Evolutionary conservation across 2,329 filamentous ascomycete genomes (phyloP).

Genomic region (Pseudogymnoascus sp.): DNA sequence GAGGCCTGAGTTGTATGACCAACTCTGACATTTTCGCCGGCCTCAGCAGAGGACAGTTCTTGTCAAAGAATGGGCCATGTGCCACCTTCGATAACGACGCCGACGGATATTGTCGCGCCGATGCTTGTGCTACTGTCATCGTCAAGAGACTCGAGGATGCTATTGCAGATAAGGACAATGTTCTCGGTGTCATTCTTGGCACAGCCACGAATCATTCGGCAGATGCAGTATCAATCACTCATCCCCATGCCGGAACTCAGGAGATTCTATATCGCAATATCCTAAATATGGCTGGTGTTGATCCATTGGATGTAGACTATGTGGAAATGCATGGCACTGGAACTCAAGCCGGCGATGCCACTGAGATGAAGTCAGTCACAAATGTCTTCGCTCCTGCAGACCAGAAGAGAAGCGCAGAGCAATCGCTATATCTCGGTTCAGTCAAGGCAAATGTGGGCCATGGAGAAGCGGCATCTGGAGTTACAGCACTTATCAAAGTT

Average conservation of each 20-base stretch:
- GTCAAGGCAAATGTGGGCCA: conserved; percentile 33
- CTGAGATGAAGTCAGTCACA: conserved; percentile 73
- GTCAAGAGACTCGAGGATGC: conserved; percentile 46
- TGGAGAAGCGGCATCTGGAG: conserved; percentile 29
- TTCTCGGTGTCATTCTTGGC: conserved; percentile 54
- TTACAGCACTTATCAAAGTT: conserved; percentile 29
- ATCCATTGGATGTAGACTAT: conserved; percentile 71
- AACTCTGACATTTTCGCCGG: conserved; percentile 27
- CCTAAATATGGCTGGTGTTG: conserved; percentile 64
- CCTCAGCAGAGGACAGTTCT: conserved; percentile 26
- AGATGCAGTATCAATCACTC: conserved; percentile 74
- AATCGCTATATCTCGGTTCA: conserved; percentile 42
- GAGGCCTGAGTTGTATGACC: conserved; percentile 26
- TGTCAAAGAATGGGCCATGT: conserved; percentile 36
- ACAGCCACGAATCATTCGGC: conserved; percentile 76
- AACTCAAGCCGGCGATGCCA: conserved; percentile 75
- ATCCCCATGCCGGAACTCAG: conserved; percentile 72
- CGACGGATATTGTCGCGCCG: conserved; percentile 48
- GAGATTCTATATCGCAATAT: conserved; percentile 63
- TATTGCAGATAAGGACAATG: conserved; percentile 41
- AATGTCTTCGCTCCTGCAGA: conserved; percentile 52
- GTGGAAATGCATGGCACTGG: conserved; percentile 89
- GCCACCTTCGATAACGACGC: conserved; percentile 42
- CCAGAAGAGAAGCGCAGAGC: conserved; percentile 36
- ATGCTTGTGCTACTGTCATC: conserved; percentile 42